phyloP scores from a whole-genome alignment of 495 filamentous ascomycete species.

The Trichoderma gamsii region DNA sequence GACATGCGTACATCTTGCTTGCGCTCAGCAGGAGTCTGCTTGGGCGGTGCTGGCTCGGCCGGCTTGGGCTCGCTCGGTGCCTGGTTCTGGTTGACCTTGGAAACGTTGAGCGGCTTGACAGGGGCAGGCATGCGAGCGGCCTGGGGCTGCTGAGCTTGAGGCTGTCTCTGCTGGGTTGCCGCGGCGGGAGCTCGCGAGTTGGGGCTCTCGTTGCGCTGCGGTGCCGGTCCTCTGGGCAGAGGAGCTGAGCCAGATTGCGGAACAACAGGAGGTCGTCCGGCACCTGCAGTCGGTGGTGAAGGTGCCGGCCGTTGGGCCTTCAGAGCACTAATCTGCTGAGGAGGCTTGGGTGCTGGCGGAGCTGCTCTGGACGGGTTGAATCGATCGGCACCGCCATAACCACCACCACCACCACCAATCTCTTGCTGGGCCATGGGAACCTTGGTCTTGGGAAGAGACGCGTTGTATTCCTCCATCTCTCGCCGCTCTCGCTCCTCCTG shows the following conservation, averaged over 20 bases:
- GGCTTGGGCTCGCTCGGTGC: constrained; percentile 55
- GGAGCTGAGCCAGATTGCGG: constrained; percentile 37
- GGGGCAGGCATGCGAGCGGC: constrained; percentile 58
- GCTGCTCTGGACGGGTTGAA: constrained; percentile 78
- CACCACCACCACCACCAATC: constrained; percentile 55
- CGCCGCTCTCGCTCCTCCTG: constrained; percentile 60
- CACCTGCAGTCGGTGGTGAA: constrained; percentile 38
- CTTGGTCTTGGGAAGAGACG: constrained; percentile 71
- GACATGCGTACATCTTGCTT: constrained; percentile 94
- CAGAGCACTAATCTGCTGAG: constrained; percentile 43
- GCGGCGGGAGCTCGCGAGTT: constrained; percentile 31
- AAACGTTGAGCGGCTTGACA: constrained; percentile 86
- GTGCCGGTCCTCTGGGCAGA: constrained; percentile 19
- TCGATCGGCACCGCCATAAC: constrained; percentile 48
- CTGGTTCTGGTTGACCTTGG: constrained; percentile 62
- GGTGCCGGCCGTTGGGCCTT: constrained; percentile 49
- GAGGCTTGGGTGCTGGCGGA: constrained; percentile 52
- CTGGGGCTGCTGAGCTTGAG: constrained; percentile 38
- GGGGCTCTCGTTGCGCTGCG: constrained; percentile 25
- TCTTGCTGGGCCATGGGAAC: constrained; percentile 81
- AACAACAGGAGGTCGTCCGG: constrained; percentile 33
- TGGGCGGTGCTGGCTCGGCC: constrained; percentile 73
- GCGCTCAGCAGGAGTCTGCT: constrained; percentile 56
- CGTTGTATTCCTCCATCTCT: constrained; percentile 80
- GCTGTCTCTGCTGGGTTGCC: constrained; percentile 25